Conservation (phyloP, 352 stramenopile genomes). For the Elongisporangium anandrum region DNA sequence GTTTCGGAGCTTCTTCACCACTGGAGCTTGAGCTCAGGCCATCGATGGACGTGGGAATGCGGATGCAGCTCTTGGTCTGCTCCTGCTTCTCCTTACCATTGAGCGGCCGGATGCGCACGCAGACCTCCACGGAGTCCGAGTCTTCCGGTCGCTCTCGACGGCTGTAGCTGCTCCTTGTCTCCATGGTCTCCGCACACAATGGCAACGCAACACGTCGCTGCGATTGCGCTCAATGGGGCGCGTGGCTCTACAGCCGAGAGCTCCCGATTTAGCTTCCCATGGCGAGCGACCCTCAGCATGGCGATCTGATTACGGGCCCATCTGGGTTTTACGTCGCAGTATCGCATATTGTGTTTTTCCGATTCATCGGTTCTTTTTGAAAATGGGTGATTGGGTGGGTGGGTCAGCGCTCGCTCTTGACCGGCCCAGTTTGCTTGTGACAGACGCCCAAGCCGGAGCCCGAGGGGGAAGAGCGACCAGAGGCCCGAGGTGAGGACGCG, state of each 20-base stretch:
- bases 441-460: neutral
- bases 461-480: neutral
- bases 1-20: conserved; percentile 23
- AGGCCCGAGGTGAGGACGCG: neutral
- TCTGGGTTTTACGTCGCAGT: neutral
- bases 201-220: neutral
- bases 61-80: conserved; percentile 75
- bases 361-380: neutral
- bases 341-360: neutral
- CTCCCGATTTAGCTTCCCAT: neutral
- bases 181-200: conserved; percentile 1
- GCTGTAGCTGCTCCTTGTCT: neutral
- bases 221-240: neutral
- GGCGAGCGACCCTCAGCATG: neutral
- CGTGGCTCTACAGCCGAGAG: too few species aligned
- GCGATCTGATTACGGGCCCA: neutral
- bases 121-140: conserved; percentile 66
- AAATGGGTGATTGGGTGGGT: neutral
- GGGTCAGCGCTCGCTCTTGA: neutral
- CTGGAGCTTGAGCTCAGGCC: conserved; percentile 27
- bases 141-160: conserved; percentile 25
- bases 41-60: conserved; percentile 46
- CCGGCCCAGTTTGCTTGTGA: neutral
- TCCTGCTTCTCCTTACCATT: conserved; percentile 58
- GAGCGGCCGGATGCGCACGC: conserved; percentile 68